Evolutionary conservation across 805 yeast genomes (phyloP), one percentile per base, ranked within the genome.

Genomic region (Cyberlindnera meyerae): DNA sequence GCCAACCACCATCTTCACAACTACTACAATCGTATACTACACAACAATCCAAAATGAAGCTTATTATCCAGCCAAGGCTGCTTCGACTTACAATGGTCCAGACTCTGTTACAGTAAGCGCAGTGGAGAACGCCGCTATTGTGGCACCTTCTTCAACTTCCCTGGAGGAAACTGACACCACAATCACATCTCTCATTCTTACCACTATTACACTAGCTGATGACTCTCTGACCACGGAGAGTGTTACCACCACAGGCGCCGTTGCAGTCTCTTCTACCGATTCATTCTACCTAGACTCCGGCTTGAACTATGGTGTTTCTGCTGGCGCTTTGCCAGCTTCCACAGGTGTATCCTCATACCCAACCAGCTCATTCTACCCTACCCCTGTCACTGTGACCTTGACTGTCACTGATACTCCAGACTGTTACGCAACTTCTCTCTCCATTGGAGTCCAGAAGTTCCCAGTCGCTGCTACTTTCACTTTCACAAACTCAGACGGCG

Each of bases 41-140:
- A 43, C 55, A 73, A 28, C 82, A 73, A 51, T 66, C 77, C n/a
- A 69, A 75, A 60, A 81, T 63, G 75, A 24, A 74, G 82, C 82
- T 60, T 77, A 34, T 21, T 48, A 54, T 12, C 40, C 41, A 20
- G 39, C 49, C 8, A 34, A 32, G 14, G 27, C 44, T 2, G 41
- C 28, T 11, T 29, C 49, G 11, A 36, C 42, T 7, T 34, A 43
- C 21, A 21, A 27, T 21, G 44, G 35, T 11, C 34, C 41, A 9
- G 18, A n/a, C n/a, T n/a, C n/a, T n/a, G n/a, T n/a, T n/a, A n/a
- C n/a, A n/a, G n/a, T n/a, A n/a, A n/a, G n/a, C n/a, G n/a, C n/a
- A n/a, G n/a, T n/a, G n/a, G n/a, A n/a, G n/a, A n/a, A n/a, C n/a
- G n/a, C n/a, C n/a, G n/a, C n/a, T n/a, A n/a, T n/a, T n/a, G n/a